Evolutionary conservation across 2,329 filamentous ascomycete species (phyloP), one percentile per base, ranked within the genome.

Genomic region (Fusarium luffae): DNA sequence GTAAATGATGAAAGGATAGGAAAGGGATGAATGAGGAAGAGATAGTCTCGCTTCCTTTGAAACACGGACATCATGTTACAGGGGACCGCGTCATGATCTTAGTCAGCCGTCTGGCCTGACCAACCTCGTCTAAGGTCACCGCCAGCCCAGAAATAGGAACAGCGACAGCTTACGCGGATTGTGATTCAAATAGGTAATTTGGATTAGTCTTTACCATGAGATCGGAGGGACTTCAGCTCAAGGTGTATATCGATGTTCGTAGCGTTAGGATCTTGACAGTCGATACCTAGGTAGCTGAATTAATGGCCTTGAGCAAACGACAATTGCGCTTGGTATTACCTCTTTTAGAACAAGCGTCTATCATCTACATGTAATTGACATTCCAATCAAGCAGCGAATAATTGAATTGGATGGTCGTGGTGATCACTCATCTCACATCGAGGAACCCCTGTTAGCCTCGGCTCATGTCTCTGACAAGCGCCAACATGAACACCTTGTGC

Each of bases 61-160:
- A 55, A 70, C 55, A 57, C 52, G 54, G 54, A 23, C 41, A 60
- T 61, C 54, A 68, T 59, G 48, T 60, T 60, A 37, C 40, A 54
- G 43, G 63, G 42, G 63, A 71, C 68, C 68, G 63, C 68, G 68
- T 71, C 68, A 70, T 69, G 58, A 28, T 30, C 63, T 70, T 70
- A 73, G 56, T 61, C 69, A 61, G 68, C 51, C 68, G 32, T 42
- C 13, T 32, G 32, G 28, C 37, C 51, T 54, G 42, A 34, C 28
- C 47, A 44, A 44, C 16, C 48, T 40, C 48, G 30, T 50, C 10
- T 16, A 7, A 50, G 32, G 27, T 44, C 30, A 66, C 54, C 25
- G n/a, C 19, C 34, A 60, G 13, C 21, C 13, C 30, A 52, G 27
- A 32, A 37, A 16, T 40, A 25, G 32, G 51, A 46, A 54, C 48